Percentiles rank a stretch among this genome's conserved stretches.
phyloP scores from a whole-genome alignment of 1,284 basidiomycete genomes.

The Ustilago shanxiensis region DNA sequence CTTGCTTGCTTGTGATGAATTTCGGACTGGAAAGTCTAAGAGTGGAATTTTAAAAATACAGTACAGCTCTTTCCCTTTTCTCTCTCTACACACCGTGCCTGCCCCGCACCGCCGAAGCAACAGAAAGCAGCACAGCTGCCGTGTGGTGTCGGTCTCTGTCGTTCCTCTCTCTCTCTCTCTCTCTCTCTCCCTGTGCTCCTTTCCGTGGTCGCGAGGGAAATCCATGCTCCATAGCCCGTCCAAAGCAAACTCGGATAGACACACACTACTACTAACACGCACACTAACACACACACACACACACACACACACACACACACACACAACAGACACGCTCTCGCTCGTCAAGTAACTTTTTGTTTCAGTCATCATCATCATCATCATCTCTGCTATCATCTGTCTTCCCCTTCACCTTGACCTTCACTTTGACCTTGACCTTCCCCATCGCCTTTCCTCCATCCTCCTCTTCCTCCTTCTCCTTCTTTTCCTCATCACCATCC shows the following conservation, averaged over 20 bases:
- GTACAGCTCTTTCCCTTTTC: too few relatives aligned
- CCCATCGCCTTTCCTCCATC: neutral
- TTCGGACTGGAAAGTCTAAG: too few relatives aligned
- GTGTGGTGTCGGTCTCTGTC: neutral
- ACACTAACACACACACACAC: neutral
- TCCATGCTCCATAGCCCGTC: slow-evolving; percentile 4
- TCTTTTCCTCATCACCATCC: too few relatives aligned
- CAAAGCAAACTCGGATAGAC: neutral
- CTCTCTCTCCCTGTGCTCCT: neutral
- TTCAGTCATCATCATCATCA: neutral
- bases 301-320: neutral
- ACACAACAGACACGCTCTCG: neutral
- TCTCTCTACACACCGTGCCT: too few relatives aligned
- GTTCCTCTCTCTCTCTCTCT: neutral
- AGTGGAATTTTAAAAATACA: too few relatives aligned
- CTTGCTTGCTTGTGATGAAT: too few relatives aligned
- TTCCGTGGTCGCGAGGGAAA: neutral
- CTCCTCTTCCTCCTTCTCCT: too few relatives aligned
- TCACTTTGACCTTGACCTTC: neutral
- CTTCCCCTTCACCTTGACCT: neutral
- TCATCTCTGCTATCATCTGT: neutral
- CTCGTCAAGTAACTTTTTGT: neutral
- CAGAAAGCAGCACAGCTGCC: neutral
- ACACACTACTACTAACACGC: neutral
- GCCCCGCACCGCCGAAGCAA: slow-evolving; percentile 6